These are phyloP conservation scores for Pecoramyces ruminantium DNA, from an alignment of 192 early-diverging fungal species.

Conservation along the genomic window DNA sequence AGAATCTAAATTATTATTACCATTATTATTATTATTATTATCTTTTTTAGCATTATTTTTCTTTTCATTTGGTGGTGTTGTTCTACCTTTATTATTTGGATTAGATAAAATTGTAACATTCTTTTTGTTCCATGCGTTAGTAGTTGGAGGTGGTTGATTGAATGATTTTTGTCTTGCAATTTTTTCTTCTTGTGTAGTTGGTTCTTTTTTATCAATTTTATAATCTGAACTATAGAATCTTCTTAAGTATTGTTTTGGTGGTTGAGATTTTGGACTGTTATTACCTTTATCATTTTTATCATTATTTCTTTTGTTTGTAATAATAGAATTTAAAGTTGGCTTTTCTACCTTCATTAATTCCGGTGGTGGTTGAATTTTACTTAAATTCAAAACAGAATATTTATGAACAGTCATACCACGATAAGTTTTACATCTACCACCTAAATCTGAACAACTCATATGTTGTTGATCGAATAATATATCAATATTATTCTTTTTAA, in stretches of 20 bases:
- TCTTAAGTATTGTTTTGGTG: background rate
- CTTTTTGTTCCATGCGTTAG: background rate
- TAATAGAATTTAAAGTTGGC: background rate
- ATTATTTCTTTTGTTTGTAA: background rate
- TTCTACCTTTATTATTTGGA: background rate
- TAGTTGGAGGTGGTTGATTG: background rate
- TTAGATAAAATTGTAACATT: background rate
- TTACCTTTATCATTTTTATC: background rate
- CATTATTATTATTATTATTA: background rate
- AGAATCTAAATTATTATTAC: background rate
- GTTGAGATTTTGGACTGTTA: background rate
- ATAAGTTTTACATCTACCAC: constrained; percentile 53
- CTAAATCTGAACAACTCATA: constrained; percentile 60
- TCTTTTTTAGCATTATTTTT: background rate
- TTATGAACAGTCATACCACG: constrained; percentile 55
- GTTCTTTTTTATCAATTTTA: background rate
- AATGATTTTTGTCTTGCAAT: background rate
- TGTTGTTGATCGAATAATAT: constrained; percentile 75
- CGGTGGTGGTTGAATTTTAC: constrained; percentile 28
- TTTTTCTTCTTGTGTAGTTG: background rate
- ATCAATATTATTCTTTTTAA: constrained; percentile 59
- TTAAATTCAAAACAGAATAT: constrained; percentile 54
- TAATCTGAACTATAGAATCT: background rate
- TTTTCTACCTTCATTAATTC: background rate
- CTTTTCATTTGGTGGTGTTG: background rate